These are phyloP conservation scores for Arthrobotrys sinensis DNA, from an alignment of 2,329 filamentous ascomycete genomes.

Conservation along the genomic window DNA sequence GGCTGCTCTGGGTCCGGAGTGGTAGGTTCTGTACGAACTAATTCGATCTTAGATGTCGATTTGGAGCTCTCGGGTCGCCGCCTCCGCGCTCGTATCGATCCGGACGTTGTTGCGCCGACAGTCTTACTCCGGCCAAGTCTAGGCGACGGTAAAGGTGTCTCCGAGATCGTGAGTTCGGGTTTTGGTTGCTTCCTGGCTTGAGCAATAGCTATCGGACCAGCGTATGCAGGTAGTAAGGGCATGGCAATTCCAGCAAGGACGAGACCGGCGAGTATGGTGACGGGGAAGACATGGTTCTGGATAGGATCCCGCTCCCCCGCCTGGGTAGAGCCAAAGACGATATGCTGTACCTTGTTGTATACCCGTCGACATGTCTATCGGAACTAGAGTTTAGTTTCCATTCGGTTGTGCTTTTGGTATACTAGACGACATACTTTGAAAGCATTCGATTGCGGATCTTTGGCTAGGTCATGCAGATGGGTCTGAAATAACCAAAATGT, in stretches of 20 bases:
- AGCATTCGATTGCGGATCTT: conserved; percentile 80
- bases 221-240: conserved; percentile 82
- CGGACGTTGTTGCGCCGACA: conserved; percentile 71
- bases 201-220: conserved; percentile 83
- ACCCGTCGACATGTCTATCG: conserved; percentile 82
- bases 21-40: conserved; percentile 43
- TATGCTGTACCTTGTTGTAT: conserved; percentile 90
- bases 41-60: conserved; percentile 50
- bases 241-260: conserved; percentile 82
- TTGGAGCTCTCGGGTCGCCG: conserved; percentile 66
- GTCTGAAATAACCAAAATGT: conserved; percentile 94
- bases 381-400: conserved; percentile 4
- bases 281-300: conserved; percentile 80
- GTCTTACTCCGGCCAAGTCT: conserved; percentile 80
- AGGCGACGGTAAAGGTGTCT: conserved; percentile 71
- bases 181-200: conserved; percentile 83
- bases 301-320: conserved; percentile 72
- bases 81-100: conserved; percentile 67
- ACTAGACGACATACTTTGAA: conserved; percentile 70
- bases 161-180: conserved; percentile 75
- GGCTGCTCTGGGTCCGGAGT: conserved; percentile 46
- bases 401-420: background rate
- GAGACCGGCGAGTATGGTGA: conserved; percentile 84
- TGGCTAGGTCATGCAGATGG: conserved; percentile 84
- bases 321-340: conserved; percentile 81